Evolutionary conservation across 805 yeast species (phyloP).

Genomic region (Metschnikowia lachancei): DNA sequence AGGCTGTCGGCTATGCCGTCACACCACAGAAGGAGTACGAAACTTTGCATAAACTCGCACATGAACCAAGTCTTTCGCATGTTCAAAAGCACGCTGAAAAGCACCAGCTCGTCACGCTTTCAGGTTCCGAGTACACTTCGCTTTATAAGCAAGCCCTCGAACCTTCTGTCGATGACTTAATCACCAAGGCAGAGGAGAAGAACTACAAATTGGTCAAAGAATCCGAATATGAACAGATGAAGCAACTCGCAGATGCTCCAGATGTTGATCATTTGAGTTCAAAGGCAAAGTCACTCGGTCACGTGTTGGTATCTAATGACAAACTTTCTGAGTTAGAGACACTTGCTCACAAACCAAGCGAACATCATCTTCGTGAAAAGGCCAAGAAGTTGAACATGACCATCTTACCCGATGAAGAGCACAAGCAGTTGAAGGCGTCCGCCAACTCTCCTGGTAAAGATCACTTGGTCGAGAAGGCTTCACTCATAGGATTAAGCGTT

Average conservation of each 20-base stretch:
- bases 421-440: neutral
- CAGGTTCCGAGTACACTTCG: constrained; percentile 32
- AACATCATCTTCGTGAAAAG: constrained; percentile 9
- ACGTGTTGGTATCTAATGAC: constrained; percentile 2
- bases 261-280: constrained; percentile 4
- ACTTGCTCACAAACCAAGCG: constrained; percentile 8
- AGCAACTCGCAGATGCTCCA: constrained; percentile 8
- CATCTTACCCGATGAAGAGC: constrained; percentile 1
- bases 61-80: constrained; percentile 28
- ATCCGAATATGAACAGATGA: constrained; percentile 7
- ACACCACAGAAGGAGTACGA: constrained; percentile 18
- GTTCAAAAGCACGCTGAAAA: constrained; percentile 36
- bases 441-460: constrained; percentile 9
- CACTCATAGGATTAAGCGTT: constrained; percentile 1
- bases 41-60: constrained; percentile 15
- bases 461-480: constrained; percentile 9
- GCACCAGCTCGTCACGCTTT: constrained; percentile 30
- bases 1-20: constrained; percentile 21
- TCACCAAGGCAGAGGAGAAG: constrained; percentile 16
- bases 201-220: constrained; percentile 8
- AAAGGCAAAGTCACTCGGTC: constrained; percentile 9
- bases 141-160: constrained; percentile 31
- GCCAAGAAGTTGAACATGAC: constrained; percentile 1
- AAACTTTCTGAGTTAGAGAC: neutral
- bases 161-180: constrained; percentile 26